Evolutionary conservation across 371 early-diverging fungal species (phyloP).

Genomic region (Lichtheimia ornata): DNA sequence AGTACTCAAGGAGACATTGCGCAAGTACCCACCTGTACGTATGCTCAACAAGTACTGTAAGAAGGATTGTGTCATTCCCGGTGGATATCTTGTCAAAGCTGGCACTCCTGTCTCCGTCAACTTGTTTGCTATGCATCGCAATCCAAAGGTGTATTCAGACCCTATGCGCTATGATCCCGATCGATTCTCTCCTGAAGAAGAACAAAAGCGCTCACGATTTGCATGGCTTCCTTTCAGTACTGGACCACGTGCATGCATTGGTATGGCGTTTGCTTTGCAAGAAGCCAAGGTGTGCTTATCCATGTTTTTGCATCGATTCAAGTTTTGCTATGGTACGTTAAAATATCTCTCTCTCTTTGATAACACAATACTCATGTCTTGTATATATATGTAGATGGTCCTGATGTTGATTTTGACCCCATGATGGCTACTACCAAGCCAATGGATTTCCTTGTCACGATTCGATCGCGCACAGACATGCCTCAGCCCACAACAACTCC

Average conservation of each 20-base stretch:
- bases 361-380: no score
- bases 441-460: slow-evolving; percentile 29
- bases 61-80: slow-evolving; percentile 53
- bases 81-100: slow-evolving; percentile 40
- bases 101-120: slow-evolving; percentile 21
- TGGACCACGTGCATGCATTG: slow-evolving; percentile 49
- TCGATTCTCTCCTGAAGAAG: slow-evolving; percentile 55
- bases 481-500: slow-evolving; percentile 30
- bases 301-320: slow-evolving; percentile 44
- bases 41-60: slow-evolving; percentile 46
- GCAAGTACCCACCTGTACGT: slow-evolving; percentile 54
- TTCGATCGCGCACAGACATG: slow-evolving; percentile 43
- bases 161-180: slow-evolving; percentile 56
- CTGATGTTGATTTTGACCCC: slow-evolving; percentile 34
- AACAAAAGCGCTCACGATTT: slow-evolving; percentile 51
- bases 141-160: slow-evolving; percentile 45
- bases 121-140: slow-evolving; percentile 45
- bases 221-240: slow-evolving; percentile 62
- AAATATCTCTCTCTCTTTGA: background rate
- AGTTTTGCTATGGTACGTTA: slow-evolving; percentile 33
- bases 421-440: slow-evolving; percentile 44
- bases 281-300: slow-evolving; percentile 60
- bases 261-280: slow-evolving; percentile 59
- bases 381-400: slow-evolving; percentile 27
- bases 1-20: slow-evolving; percentile 57